A percentile compares a stretch with the other conserved stretches of the same genome.
Evolutionary conservation across 225 moss, liverwort and hornwort species (phyloP).

Genomic region (Pseudisothecium myosuroides): DNA sequence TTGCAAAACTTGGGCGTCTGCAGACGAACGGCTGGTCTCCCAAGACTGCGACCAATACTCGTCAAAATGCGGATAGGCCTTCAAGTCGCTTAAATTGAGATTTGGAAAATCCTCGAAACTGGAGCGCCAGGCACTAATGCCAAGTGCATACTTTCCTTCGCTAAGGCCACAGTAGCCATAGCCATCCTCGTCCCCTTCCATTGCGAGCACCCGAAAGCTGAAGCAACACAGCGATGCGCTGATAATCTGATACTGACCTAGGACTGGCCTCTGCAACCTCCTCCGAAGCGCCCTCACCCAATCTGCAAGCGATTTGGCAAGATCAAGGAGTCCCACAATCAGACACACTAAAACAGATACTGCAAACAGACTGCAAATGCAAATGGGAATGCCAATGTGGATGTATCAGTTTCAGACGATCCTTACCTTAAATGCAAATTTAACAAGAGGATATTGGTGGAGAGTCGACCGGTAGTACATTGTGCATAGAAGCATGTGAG

Average conservation of each 20-base stretch:
- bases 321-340: background rate
- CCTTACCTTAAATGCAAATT: background rate
- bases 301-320: background rate
- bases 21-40: background rate
- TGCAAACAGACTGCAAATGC: background rate
- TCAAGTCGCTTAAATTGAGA: too few relatives aligned
- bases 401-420: background rate
- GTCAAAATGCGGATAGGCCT: too few relatives aligned
- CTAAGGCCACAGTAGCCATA: too few relatives aligned
- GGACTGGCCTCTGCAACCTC: background rate
- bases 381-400: background rate
- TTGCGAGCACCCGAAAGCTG: background rate
- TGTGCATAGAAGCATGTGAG: too few relatives aligned
- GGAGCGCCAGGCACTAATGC: background rate
- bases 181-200: background rate
- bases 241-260: background rate
- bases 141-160: too few relatives aligned
- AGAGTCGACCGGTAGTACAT: background rate
- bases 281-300: background rate
- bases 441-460: too few relatives aligned
- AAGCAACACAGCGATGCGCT: background rate
- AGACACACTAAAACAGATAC: too few relatives aligned
- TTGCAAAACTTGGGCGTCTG: background rate
- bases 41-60: background rate
- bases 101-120: background rate